These are phyloP conservation scores for Cucurbita ficifolia DNA, from an alignment of 306 rosid species.

Conservation along the genomic window DNA sequence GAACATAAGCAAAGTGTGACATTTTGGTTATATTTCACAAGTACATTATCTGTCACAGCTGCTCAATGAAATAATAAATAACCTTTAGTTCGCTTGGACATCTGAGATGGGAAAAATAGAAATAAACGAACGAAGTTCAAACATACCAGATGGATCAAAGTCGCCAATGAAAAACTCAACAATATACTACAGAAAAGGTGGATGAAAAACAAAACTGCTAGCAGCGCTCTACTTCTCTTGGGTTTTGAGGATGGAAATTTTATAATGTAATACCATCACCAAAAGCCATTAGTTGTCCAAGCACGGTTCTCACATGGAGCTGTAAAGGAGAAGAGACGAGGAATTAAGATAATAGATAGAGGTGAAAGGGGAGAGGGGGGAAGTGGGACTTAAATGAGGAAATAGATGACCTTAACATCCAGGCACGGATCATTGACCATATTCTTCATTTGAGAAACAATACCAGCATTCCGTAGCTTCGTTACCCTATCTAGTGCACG, in stretches of 20 bases:
- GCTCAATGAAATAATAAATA: background rate
- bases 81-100: background rate
- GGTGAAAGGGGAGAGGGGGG: background rate
- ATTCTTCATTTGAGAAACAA: slow-evolving; percentile 56
- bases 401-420: slow-evolving; percentile 57
- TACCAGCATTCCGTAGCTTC: slow-evolving; percentile 42
- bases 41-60: background rate
- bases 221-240: slow-evolving; percentile 12
- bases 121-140: background rate
- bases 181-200: slow-evolving; percentile 9
- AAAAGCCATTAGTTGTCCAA: slow-evolving; percentile 39
- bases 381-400: background rate
- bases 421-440: slow-evolving; percentile 61
- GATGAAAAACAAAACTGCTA: slow-evolving; percentile 15
- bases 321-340: slow-evolving; percentile 16
- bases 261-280: slow-evolving; percentile 30
- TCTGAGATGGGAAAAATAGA: background rate
- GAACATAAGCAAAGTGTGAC: too few species aligned
- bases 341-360: background rate
- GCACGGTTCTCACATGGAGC: slow-evolving; percentile 58
- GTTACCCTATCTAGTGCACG: slow-evolving; percentile 35
- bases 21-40: background rate
- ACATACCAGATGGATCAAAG: slow-evolving; percentile 37
- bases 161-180: slow-evolving; percentile 13
- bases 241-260: background rate